Evolutionary conservation across 2,329 filamentous ascomycete species (phyloP).

Genomic region (Epichloe hybrida): DNA sequence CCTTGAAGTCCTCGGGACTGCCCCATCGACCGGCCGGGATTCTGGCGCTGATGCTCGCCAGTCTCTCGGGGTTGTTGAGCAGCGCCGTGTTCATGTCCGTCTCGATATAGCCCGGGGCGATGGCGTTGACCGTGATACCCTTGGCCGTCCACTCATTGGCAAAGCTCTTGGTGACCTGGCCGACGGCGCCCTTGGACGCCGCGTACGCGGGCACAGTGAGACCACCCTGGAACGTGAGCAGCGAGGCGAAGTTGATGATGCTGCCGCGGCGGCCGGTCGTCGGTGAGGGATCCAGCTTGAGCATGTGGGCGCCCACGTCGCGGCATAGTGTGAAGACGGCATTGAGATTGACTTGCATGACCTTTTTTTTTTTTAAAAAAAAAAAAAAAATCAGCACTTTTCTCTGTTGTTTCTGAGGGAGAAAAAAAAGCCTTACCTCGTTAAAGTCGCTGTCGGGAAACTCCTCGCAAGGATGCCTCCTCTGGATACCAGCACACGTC

Average conservation of each 20-base stretch:
- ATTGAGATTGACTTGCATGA: conserved; percentile 77
- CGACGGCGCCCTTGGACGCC: conserved; percentile 72
- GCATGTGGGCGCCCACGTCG: conserved; percentile 69
- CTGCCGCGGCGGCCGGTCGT: conserved; percentile 45
- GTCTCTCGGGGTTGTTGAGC: conserved; percentile 55
- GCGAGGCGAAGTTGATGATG: conserved; percentile 74
- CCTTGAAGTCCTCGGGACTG: conserved; percentile 75
- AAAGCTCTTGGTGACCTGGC: conserved; percentile 72
- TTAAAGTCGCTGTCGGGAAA: conserved; percentile 72
- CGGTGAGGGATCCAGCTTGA: conserved; percentile 35
- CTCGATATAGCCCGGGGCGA: conserved; percentile 79
- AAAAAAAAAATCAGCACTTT: too few relatives aligned
- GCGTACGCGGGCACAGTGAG: conserved; percentile 82
- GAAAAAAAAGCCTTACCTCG: conserved; percentile 30
- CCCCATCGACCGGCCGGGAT: conserved; percentile 84
- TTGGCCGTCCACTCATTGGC: conserved; percentile 75
- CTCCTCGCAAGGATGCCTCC: conserved; percentile 57
- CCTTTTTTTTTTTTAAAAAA: conserved; percentile 26
- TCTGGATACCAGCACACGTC: conserved; percentile 80
- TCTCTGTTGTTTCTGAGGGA: neutral
- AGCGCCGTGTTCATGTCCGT: conserved; percentile 92
- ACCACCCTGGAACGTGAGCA: conserved; percentile 76
- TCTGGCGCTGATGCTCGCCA: conserved; percentile 60
- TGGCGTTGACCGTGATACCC: conserved; percentile 74
- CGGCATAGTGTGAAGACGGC: conserved; percentile 68